These are phyloP conservation scores for Ceratocystis cubensis DNA, from an alignment of 2,329 filamentous ascomycete species.

Conservation along the genomic window DNA sequence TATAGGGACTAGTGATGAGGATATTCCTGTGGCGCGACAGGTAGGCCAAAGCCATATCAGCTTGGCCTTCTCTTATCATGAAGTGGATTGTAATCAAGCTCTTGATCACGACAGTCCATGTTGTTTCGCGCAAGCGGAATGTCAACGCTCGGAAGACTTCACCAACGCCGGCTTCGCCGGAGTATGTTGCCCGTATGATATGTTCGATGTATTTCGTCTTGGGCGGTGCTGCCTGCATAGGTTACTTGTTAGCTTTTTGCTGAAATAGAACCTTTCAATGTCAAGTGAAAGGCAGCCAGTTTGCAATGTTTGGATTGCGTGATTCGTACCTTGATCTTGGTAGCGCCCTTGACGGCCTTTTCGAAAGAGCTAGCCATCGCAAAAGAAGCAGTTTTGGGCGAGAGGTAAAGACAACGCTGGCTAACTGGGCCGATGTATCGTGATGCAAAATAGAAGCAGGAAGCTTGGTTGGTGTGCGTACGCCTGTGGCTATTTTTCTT, in stretches of 20 bases:
- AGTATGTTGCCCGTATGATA: conserved; percentile 87
- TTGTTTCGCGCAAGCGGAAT: conserved; percentile 79
- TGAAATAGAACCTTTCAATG: background rate
- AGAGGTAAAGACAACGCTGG: conserved; percentile 14
- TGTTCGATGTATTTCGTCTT: conserved; percentile 99
- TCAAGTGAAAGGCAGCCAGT: background rate
- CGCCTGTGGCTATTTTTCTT: background rate
- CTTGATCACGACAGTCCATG: conserved; percentile 99
- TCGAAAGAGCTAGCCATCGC: conserved; percentile 80
- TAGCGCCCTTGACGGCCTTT: conserved; percentile 97
- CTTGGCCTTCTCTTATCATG: conserved; percentile 92
- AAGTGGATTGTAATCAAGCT: conserved; percentile 87
- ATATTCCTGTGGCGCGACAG: conserved; percentile 71
- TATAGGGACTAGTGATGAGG: conserved; percentile 80
- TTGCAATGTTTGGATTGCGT: too few species aligned
- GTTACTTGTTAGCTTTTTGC: conserved; percentile 12
- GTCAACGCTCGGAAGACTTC: conserved; percentile 92
- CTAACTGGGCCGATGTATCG: background rate
- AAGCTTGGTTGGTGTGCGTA: background rate
- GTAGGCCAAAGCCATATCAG: conserved; percentile 75
- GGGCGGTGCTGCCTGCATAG: conserved; percentile 52
- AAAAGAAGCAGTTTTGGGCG: background rate
- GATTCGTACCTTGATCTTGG: conserved; percentile 72
- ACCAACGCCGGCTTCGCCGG: conserved; percentile 84
- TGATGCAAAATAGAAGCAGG: background rate